Evolutionary conservation across 495 filamentous ascomycete species (phyloP), one percentile per base, ranked within the genome.

Genomic region (Hypoxylon lenormandii): DNA sequence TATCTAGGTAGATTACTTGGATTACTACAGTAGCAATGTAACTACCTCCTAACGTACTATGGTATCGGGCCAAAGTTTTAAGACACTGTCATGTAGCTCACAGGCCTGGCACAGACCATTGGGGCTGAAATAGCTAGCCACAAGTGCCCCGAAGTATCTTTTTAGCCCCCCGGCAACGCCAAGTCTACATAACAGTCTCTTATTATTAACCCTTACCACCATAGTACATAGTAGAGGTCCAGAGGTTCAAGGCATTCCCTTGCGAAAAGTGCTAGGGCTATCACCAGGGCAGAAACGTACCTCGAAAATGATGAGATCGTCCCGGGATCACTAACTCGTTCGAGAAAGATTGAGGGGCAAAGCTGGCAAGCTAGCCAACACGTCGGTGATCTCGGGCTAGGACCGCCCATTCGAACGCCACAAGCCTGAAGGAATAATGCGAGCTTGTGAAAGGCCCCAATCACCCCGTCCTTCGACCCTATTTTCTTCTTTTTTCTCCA

Each of bases 281-380:
- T 66, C 62, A 71, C 62, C 58, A 66, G 58, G 61, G 55, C 68
- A 57, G 53, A 58, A 63, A 71, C 62, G 62, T 71, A 63, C 62
- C 47, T 63, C 66, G 56, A 66, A 71, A 66, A 63, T 66, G 68
- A 66, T 60, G 53, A 71, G 68, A 71, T 71, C 68, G 68, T 59
- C 51, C 68, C 68, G 52, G 68, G 47, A 66, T 61, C 62, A 60
- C 68, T 71, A 71, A 71, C 68, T 71, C 43, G 43, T 66, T 71
- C 53, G 51, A 71, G 68, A 62, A 71, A 66, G 52, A 63, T 66
- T 61, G 57, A 63, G 68, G 68, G 68, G 62, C 68, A n/a, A n/a
- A n/a, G n/a, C n/a, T n/a, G n/a, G n/a, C n/a, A 46, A 53, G 45
- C 61, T 61, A 70, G 49, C 30, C 30, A 58, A 36, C 16, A 19